Evolutionary conservation across 352 stramenopile genomes (phyloP).

Genomic region (Lagenidium sp.): DNA sequence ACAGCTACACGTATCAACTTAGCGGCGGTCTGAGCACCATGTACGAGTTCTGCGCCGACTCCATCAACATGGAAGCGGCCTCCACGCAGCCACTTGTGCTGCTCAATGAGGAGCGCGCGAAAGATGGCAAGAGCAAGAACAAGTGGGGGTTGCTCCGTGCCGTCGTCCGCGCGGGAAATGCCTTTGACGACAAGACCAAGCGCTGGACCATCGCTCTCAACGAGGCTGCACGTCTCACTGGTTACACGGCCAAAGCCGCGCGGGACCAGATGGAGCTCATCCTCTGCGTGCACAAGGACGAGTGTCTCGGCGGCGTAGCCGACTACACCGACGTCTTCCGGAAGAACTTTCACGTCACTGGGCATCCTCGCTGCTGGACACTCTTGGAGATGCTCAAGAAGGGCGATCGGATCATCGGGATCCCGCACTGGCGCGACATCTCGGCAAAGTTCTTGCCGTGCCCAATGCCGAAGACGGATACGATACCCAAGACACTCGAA

Average conservation of each 20-base stretch:
- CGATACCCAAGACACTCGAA: no score
- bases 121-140: background rate
- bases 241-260: constrained; percentile 22
- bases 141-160: background rate
- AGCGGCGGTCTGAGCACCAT: constrained; percentile 28
- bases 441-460: constrained; percentile 12
- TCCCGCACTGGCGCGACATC: constrained; percentile 27
- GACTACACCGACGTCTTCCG: constrained; percentile 34
- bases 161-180: background rate
- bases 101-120: background rate
- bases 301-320: constrained; percentile 27
- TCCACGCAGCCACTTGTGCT: background rate
- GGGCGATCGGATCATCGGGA: constrained; percentile 29
- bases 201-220: constrained; percentile 34
- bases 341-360: constrained; percentile 26
- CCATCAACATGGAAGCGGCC: constrained; percentile 15
- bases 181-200: constrained; percentile 3
- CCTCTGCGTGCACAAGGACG: constrained; percentile 33
- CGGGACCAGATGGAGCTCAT: constrained; percentile 38
- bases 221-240: constrained; percentile 25
- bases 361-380: constrained; percentile 29
- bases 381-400: constrained; percentile 20
- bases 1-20: constrained; percentile 51
- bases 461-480: background rate
- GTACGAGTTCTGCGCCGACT: constrained; percentile 26